These are phyloP conservation scores for Macrolepiota fuliginosa DNA, from an alignment of 768 basidiomycete genomes.

Conservation along the genomic window DNA sequence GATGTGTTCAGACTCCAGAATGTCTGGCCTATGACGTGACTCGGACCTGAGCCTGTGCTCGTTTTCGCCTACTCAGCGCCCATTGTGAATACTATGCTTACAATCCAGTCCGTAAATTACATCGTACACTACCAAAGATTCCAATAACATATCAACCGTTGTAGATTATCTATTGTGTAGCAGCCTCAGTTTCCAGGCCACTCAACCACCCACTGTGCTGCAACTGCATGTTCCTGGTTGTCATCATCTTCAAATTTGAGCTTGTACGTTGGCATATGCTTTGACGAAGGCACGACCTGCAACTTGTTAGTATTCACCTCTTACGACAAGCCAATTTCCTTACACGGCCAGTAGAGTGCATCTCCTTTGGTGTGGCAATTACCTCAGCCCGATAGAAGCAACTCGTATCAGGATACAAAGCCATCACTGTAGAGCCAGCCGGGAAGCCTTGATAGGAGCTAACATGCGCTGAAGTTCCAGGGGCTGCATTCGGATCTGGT, in stretches of 20 bases:
- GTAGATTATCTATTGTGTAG: neutral
- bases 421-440: constrained; percentile 74
- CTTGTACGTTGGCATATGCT: constrained; percentile 61
- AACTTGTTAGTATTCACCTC: neutral
- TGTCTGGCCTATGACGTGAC: neutral
- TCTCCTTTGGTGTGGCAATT: constrained; percentile 57
- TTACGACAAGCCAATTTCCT: constrained; percentile 10
- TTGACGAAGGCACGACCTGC: constrained; percentile 38
- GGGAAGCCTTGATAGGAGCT: constrained; percentile 72
- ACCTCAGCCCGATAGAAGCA: constrained; percentile 90
- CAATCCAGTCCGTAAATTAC: constrained; percentile 12
- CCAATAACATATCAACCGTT: constrained; percentile 4
- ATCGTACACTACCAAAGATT: constrained; percentile 7
- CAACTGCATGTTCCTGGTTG: constrained; percentile 73
- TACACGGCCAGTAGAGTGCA: constrained; percentile 35
- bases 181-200: constrained; percentile 43
- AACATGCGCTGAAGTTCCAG: constrained; percentile 60
- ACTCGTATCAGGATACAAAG: constrained; percentile 88
- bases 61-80: neutral
- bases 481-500: constrained; percentile 64
- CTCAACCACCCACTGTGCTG: constrained; percentile 81
- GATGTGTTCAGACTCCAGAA: neutral
- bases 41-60: neutral
- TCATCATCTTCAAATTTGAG: constrained; percentile 90
- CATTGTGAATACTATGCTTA: neutral